Base-by-base conservation (phyloP, 1,284 basidiomycete species). In the Leccinum laetum region DNA sequence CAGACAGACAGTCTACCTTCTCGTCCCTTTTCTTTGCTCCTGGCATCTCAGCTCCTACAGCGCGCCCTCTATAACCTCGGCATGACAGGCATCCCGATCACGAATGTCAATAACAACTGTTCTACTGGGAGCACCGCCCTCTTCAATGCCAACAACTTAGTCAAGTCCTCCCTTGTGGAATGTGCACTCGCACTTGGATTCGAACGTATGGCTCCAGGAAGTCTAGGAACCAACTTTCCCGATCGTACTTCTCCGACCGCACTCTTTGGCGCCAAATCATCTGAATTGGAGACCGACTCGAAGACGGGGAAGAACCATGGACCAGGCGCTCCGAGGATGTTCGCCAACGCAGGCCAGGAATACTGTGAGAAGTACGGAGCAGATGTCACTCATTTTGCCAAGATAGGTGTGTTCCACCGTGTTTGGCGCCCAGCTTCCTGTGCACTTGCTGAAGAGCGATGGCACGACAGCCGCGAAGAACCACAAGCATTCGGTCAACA, bases 21-120 rank as follows among this genome's bases (percentile, higher is more conserved):
- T 76, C 32, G 24, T 26, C 24, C 24, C 24, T 18, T 29, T 35
- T 35, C 55, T 21, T 26, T 26, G n/a, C 24, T 35, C 29, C 13
- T 18, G 55, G 16, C 10, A 26, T 18, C 55, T 29, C 24, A 24
- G n/a, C 14, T 35, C 16, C 24, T 29, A 24, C 21, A 74, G 71
- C 65, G 93, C 29, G 89, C 92, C 3, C 80, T 96, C n/a, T 96
- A 95, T 77, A 89, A 89, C 74, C 86, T 96, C 56, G 94, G 94
- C 16, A 83, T 95, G 77, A 95, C 93, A 4, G 84, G 86, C 29
- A 95, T 96, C 66, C 94, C 94, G 1, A 91, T 96, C 71, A 85
- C 91, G 61, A 95, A 95, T 71, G 91, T 94, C 61, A 94, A 93
- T 79, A 94, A 94, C 78, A 93, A 93, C 74, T 93, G 92, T 70